Conservation (phyloP, 2,329 filamentous ascomycete genomes). For the Helotiales sp. region DNA sequence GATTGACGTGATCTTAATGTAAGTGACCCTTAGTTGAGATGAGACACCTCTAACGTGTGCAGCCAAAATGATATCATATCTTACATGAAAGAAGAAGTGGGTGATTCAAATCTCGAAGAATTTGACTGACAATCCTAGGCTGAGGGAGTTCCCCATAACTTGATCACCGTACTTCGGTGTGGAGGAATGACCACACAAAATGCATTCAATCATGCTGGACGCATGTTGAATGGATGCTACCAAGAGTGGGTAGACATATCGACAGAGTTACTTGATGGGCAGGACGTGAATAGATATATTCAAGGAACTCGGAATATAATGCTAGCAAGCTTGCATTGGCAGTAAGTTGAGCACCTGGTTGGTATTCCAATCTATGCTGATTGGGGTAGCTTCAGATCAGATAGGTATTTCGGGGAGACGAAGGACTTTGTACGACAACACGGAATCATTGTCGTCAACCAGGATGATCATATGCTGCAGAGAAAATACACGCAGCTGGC, state of each 20-base stretch:
- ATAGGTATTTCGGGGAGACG: conserved; percentile 7
- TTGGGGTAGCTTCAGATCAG: background rate
- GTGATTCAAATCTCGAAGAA: background rate
- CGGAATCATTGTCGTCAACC: no score
- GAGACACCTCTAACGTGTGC: background rate
- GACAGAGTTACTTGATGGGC: background rate
- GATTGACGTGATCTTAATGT: conserved; percentile 19
- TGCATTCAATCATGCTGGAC: conserved; percentile 7
- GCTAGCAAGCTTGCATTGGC: conserved; percentile 14
- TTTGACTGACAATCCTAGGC: background rate
- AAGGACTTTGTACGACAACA: background rate
- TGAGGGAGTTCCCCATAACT: conserved; percentile 12
- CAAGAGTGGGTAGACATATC: background rate
- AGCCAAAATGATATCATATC: conserved; percentile 25
- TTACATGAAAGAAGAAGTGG: conserved; percentile 21
- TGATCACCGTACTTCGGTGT: conserved; percentile 8
- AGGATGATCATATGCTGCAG: no score
- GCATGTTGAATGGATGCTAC: background rate
- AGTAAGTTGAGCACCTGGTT: background rate
- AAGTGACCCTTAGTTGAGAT: background rate
- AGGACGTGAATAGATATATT: background rate
- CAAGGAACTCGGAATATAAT: background rate
- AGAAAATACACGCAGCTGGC: no score
- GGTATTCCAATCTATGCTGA: background rate
- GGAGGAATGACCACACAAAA: background rate